Conservation (phyloP, 116 monocot genomes). For the Iris pallida region DNA sequence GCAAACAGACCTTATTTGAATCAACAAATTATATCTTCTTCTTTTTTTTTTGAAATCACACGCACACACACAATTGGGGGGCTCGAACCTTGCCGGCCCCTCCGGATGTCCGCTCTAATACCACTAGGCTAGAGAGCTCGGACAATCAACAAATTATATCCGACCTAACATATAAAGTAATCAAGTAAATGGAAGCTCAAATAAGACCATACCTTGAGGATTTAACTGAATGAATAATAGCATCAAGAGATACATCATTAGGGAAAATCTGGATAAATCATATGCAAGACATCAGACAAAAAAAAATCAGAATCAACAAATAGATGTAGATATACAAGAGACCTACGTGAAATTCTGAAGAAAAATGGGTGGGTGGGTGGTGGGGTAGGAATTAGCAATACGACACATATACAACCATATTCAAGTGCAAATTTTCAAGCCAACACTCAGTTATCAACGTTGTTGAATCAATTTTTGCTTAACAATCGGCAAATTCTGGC, state of each 20-base stretch:
- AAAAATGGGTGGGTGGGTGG: neutral
- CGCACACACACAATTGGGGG: no score
- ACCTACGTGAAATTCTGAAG: neutral
- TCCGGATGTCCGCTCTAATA: no score
- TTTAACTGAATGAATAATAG: conserved; percentile 28
- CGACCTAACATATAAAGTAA: neutral
- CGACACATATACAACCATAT: neutral
- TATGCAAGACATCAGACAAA: neutral
- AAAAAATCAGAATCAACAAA: neutral
- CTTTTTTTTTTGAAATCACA: no score
- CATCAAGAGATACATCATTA: conserved; percentile 43
- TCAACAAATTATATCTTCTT: conserved; percentile 2
- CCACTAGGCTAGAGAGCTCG: no score
- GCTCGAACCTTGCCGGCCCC: no score
- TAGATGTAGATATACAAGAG: neutral
- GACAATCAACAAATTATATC: neutral
- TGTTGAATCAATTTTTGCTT: no score
- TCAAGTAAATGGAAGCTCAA: neutral
- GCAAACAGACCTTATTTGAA: neutral
- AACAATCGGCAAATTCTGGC: no score
- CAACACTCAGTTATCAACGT: no score
- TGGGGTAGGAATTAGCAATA: neutral
- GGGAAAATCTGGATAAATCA: conserved; percentile 50
- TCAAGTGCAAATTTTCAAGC: neutral
- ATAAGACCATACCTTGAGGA: conserved; percentile 35